These are phyloP conservation scores for Nepenthes alata DNA, from an alignment of 179 eudicot genomes.

Conservation along the genomic window DNA sequence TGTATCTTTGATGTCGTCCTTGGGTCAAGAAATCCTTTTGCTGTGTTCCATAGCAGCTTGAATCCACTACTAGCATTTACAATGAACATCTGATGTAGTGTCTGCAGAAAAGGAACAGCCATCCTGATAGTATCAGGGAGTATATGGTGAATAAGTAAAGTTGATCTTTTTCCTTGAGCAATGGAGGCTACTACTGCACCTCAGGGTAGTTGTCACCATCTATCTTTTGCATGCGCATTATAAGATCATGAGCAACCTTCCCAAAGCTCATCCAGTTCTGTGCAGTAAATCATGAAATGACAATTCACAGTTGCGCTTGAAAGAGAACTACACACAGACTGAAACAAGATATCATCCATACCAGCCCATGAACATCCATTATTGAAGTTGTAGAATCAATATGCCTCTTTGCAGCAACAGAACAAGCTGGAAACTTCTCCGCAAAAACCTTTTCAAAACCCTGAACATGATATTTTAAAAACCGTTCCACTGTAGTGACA, in stretches of 20 bases:
- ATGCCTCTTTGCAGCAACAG: constrained; percentile 83
- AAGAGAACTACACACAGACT: not conserved
- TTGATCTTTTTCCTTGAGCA: not conserved
- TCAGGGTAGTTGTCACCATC: constrained; percentile 97
- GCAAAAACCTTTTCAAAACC: constrained; percentile 85
- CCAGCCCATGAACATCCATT: constrained; percentile 91
- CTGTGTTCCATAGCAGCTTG: constrained; percentile 72
- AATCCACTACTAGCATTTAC: constrained; percentile 92
- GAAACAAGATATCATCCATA: constrained; percentile 18
- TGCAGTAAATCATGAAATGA: constrained; percentile 18
- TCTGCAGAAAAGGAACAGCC: constrained; percentile 33
- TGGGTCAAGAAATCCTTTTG: constrained; percentile 81
- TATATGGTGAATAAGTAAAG: not conserved
- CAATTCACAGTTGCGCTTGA: constrained; percentile 6
- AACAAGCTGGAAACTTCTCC: constrained; percentile 93
- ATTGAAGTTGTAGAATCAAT: constrained; percentile 78
- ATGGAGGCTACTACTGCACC: constrained; percentile 26
- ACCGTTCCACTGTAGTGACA: constrained; percentile 79
- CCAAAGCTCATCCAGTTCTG: constrained; percentile 97
- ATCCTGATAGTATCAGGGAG: constrained; percentile 5
- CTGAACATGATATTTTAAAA: constrained; percentile 77
- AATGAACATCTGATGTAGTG: constrained; percentile 85
- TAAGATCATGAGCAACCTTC: constrained; percentile 81
- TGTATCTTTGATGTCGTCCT: constrained; percentile 81
- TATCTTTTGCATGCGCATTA: constrained; percentile 84